These are phyloP conservation scores for Plasmodium vivax DNA, from an alignment of 169 alveolate species.

Conservation along the genomic window DNA sequence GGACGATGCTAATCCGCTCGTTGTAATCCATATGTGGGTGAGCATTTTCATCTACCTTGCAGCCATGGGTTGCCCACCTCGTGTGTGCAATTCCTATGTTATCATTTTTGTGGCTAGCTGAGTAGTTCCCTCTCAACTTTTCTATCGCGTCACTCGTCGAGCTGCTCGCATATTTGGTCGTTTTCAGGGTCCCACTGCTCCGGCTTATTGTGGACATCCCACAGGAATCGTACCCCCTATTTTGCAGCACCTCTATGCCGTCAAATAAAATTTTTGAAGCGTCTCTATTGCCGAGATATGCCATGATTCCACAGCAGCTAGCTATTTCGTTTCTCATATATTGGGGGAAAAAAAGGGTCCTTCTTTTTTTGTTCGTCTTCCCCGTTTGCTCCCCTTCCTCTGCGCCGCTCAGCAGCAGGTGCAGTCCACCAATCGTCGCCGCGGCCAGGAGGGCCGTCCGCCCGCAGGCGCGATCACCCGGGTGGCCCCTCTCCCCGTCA, in stretches of 20 bases:
- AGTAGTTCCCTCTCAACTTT: conserved; percentile 82
- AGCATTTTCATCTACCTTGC: conserved; percentile 95
- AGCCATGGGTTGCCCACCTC: conserved; percentile 99
- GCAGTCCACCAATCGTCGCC: neutral
- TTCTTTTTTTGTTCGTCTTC: conserved; percentile 18
- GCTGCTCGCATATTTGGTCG: conserved; percentile 90
- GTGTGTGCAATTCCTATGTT: conserved; percentile 98
- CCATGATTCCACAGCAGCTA: conserved; percentile 92
- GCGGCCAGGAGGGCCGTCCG: neutral
- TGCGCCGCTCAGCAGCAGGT: conserved; percentile 5
- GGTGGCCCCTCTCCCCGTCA: neutral
- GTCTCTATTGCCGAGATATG: conserved; percentile 88
- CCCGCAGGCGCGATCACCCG: neutral
- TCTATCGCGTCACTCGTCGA: conserved; percentile 84
- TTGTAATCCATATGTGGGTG: conserved; percentile 97
- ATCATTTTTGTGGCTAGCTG: conserved; percentile 85
- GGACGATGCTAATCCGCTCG: conserved; percentile 93
- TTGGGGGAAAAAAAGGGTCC: neutral
- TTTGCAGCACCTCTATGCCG: conserved; percentile 91
- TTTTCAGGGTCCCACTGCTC: conserved; percentile 80
- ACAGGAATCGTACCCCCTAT: conserved; percentile 97
- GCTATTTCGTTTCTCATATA: conserved; percentile 4
- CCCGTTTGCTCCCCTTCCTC: neutral
- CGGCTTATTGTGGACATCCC: conserved; percentile 92
- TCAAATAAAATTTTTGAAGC: conserved; percentile 87